Conservation (phyloP, 176 grass and related monocot species). For the Ensete ventricosum region DNA sequence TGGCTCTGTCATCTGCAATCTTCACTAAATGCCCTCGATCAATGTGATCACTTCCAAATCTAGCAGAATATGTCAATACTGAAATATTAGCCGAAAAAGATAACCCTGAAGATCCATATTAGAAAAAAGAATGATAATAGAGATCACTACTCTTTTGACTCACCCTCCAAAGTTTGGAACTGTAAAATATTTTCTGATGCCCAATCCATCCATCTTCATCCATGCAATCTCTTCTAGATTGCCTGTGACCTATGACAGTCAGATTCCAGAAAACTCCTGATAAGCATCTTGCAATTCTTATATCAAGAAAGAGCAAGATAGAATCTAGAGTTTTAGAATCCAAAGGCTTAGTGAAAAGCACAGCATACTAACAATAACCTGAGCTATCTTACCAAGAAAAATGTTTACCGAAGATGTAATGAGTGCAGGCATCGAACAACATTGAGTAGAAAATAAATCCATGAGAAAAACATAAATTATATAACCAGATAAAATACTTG, state of each 20-base stretch:
- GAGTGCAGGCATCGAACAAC: too few relatives aligned
- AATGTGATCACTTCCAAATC: constrained; percentile 41
- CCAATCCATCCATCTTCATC: constrained; percentile 41
- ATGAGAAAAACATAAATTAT: too few relatives aligned
- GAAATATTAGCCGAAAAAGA: neutral
- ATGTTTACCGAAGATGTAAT: too few relatives aligned
- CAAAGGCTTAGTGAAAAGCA: too few relatives aligned
- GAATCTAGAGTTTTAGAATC: too few relatives aligned
- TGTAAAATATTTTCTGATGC: constrained; percentile 31
- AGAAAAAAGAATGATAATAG: neutral
- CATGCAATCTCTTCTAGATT: constrained; percentile 44
- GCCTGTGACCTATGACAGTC: constrained; percentile 26
- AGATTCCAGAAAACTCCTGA: neutral
- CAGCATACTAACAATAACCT: too few relatives aligned
- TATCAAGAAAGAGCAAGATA: too few relatives aligned
- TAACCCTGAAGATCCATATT: neutral
- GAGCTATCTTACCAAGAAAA: too few relatives aligned
- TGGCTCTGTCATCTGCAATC: constrained; percentile 27
- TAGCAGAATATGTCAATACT: constrained; percentile 1
- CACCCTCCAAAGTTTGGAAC: constrained; percentile 44
- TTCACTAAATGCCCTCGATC: constrained; percentile 37
- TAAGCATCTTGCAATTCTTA: neutral
- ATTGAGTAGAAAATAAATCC: too few relatives aligned
- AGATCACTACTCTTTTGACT: neutral
- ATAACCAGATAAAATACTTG: too few relatives aligned